Percentiles rank a stretch among this genome's conserved stretches.
These are phyloP conservation scores for Xerocomus amazonicus DNA, from an alignment of 1,284 basidiomycete genomes.

Conservation along the genomic window DNA sequence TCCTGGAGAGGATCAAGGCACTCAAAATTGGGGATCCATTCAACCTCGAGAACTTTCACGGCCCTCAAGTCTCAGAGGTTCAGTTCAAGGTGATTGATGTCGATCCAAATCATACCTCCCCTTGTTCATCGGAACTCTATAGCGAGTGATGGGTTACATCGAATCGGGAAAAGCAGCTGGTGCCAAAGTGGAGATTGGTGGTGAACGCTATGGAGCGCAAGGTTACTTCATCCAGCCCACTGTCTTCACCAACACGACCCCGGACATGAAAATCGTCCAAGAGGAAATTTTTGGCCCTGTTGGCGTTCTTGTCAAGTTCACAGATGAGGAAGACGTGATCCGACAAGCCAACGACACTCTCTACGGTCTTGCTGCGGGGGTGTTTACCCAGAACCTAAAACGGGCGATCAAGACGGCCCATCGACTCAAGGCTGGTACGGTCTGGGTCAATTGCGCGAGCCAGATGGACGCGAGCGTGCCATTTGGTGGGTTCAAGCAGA, in stretches of 20 bases:
- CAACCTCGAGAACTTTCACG: constrained; percentile 65
- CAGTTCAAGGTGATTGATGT: constrained; percentile 56
- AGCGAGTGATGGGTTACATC: constrained; percentile 88
- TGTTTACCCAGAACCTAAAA: constrained; percentile 80
- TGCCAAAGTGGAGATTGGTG: constrained; percentile 78
- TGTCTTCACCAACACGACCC: constrained; percentile 76
- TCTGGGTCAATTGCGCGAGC: constrained; percentile 79
- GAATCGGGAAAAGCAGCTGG: constrained; percentile 82
- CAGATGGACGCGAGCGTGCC: constrained; percentile 64
- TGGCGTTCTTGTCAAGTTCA: constrained; percentile 70
- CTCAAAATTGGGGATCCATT: constrained; percentile 83
- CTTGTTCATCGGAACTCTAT: background rate
- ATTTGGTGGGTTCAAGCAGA: constrained; percentile 89
- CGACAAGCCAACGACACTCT: constrained; percentile 79
- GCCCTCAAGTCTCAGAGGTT: constrained; percentile 78
- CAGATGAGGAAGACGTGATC: constrained; percentile 69
- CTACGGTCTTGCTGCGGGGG: constrained; percentile 83
- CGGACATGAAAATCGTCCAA: constrained; percentile 81
- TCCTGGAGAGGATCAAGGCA: constrained; percentile 54
- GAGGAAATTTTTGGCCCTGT: constrained; percentile 95
- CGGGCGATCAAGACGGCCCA: constrained; percentile 74
- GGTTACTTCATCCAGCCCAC: constrained; percentile 82
- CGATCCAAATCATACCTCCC: background rate
- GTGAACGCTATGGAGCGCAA: constrained; percentile 68
- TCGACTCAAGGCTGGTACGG: constrained; percentile 79